A percentile compares a stretch with the other conserved stretches of the same genome.
Evolutionary conservation across 2,329 filamentous ascomycete genomes (phyloP).

Genomic region (Pseudocercospora eumusae): DNA sequence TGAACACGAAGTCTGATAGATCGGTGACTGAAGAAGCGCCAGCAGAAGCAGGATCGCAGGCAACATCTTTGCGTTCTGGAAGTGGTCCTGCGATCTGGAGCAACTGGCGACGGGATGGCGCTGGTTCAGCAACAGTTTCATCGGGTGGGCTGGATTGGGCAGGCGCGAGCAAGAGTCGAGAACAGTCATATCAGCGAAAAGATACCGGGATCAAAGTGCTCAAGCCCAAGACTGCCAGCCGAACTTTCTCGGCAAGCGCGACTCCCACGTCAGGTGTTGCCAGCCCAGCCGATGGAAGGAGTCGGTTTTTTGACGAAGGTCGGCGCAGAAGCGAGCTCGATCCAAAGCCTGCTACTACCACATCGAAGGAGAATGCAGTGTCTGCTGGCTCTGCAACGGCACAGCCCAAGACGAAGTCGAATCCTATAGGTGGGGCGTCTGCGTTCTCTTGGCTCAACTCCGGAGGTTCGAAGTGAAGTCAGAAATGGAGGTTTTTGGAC

Average conservation of each 20-base stretch:
- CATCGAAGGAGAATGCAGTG: constrained; percentile 39
- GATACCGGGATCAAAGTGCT: constrained; percentile 86
- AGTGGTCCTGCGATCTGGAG: constrained; percentile 48
- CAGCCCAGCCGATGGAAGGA: constrained; percentile 40
- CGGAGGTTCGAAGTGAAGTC: constrained; percentile 4
- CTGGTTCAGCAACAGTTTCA: constrained; percentile 19
- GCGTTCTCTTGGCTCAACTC: constrained; percentile 82
- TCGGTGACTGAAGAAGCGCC: constrained; percentile 24
- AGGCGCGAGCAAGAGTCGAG: constrained; percentile 58
- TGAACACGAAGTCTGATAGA: constrained; percentile 30
- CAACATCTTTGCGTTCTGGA: constrained; percentile 27
- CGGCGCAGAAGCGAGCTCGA: constrained; percentile 37
- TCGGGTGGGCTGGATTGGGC: constrained; percentile 50
- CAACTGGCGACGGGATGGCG: constrained; percentile 51
- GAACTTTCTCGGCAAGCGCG: constrained; percentile 50
- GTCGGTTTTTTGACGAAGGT: constrained; percentile 54
- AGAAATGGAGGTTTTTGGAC: not conserved
- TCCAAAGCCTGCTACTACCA: constrained; percentile 18
- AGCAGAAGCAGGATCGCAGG: constrained; percentile 22
- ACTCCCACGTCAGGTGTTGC: constrained; percentile 22
- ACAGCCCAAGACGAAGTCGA: constrained; percentile 51
- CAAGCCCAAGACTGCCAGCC: constrained; percentile 68
- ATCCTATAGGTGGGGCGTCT: constrained; percentile 87
- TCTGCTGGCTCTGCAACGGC: constrained; percentile 19
- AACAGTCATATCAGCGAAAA: constrained; percentile 67